Conservation (phyloP, 2,329 filamentous ascomycete genomes). For the Hymenoscyphus scutula region DNA sequence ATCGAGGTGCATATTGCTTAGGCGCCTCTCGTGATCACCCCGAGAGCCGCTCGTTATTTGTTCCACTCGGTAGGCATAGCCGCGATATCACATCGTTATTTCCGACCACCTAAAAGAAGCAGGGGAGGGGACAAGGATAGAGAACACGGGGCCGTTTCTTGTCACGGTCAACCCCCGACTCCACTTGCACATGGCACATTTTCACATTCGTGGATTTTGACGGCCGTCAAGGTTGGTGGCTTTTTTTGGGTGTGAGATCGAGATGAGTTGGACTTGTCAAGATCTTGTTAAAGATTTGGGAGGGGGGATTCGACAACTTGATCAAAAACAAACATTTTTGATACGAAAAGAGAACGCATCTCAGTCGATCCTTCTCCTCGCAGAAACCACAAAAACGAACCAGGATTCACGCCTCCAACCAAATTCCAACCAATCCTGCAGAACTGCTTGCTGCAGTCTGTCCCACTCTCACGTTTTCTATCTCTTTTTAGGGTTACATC, state of each 20-base stretch:
- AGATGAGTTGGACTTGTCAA: not conserved
- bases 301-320: not conserved
- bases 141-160: slow-evolving; percentile 1
- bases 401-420: not conserved
- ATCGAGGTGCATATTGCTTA: not conserved
- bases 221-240: not conserved
- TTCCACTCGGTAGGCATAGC: not conserved
- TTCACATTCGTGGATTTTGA: not conserved
- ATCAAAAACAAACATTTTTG: not conserved
- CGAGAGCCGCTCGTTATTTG: not conserved
- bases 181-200: slow-evolving; percentile 2
- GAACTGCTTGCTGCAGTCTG: not conserved
- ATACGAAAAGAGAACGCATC: not conserved
- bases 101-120: not conserved
- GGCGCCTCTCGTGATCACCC: not conserved
- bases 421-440: not conserved
- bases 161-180: not conserved
- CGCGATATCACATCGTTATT: not conserved
- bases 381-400: not conserved
- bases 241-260: not conserved
- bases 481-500: not conserved
- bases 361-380: slow-evolving; percentile 1
- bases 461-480: not conserved
- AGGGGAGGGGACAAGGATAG: not conserved
- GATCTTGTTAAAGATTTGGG: not conserved